These are phyloP conservation scores for Globisporangium middletonii DNA, from an alignment of 352 stramenopile genomes.

Conservation along the genomic window DNA sequence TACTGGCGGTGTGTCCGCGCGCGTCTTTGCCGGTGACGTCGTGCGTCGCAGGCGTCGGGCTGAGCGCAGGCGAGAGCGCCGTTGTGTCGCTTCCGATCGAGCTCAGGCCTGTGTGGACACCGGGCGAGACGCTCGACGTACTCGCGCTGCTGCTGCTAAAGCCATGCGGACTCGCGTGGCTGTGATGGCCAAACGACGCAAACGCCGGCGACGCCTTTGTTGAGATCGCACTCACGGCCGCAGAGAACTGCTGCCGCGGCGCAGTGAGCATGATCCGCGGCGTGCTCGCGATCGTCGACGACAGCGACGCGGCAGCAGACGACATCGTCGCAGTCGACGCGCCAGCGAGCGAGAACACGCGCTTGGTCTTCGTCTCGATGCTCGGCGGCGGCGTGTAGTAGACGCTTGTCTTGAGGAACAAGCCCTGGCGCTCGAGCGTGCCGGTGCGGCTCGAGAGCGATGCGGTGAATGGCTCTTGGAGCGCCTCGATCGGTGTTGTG, in stretches of 20 bases:
- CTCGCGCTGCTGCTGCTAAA: constrained; percentile 1
- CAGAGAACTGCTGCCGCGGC: constrained; percentile 69
- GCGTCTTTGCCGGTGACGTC: not conserved
- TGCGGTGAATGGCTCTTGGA: constrained; percentile 24
- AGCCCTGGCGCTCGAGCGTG: constrained; percentile 15
- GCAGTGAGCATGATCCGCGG: constrained; percentile 55
- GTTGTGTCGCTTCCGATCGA: constrained; percentile 1
- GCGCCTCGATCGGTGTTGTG: constrained; percentile 19
- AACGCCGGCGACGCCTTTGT: constrained; percentile 71
- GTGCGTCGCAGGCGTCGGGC: not conserved
- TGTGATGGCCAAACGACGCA: constrained; percentile 42
- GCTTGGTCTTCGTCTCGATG: constrained; percentile 59
- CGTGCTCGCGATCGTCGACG: constrained; percentile 68
- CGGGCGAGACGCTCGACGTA: constrained; percentile 4
- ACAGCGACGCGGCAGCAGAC: constrained; percentile 62
- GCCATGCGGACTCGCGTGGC: constrained; percentile 6
- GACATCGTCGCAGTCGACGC: constrained; percentile 67
- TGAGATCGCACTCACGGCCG: constrained; percentile 69
- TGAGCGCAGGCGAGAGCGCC: not conserved
- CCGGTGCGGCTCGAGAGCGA: constrained; percentile 9
- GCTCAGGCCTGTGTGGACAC: not conserved
- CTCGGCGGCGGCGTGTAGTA: constrained; percentile 62
- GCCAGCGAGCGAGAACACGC: constrained; percentile 49
- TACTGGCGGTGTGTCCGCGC: not conserved
- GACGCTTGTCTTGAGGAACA: constrained; percentile 46